phyloP scores from a whole-genome alignment of 441 rosid genomes.

The Adansonia grandidieri region DNA sequence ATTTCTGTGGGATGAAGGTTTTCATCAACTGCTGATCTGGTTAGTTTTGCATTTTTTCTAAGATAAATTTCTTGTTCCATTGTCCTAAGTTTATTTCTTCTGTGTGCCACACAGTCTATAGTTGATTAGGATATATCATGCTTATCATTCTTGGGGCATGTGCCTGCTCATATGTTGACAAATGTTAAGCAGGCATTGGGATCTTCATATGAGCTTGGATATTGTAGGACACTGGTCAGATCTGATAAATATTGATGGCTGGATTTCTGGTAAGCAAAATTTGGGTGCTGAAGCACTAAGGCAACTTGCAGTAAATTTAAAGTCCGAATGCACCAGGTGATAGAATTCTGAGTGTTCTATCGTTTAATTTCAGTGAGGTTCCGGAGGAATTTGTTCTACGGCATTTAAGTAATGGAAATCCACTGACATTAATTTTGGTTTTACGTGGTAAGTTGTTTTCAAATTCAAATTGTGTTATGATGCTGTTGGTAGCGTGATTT shows the following conservation, averaged over 20 bases:
- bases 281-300: slow-evolving; percentile 96
- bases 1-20: slow-evolving; percentile 99
- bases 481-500: slow-evolving; percentile 18
- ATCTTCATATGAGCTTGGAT: slow-evolving; percentile 72
- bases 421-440: slow-evolving; percentile 93
- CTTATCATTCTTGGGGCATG: slow-evolving; percentile 32
- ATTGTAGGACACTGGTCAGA: slow-evolving; percentile 91
- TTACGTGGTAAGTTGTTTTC: slow-evolving; percentile 60
- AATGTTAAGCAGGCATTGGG: slow-evolving; percentile 74
- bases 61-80: slow-evolving; percentile 9
- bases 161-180: slow-evolving; percentile 17
- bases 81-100: slow-evolving; percentile 18
- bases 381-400: slow-evolving; percentile 93
- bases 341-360: slow-evolving; percentile 34
- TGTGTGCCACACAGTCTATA: slow-evolving; percentile 24
- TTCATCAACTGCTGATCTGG: slow-evolving; percentile 96
- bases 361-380: slow-evolving; percentile 74
- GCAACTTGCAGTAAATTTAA: slow-evolving; percentile 42
- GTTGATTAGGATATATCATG: slow-evolving; percentile 23
- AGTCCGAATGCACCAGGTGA: slow-evolving; percentile 19
- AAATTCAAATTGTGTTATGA: slow-evolving; percentile 9
- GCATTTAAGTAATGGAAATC: slow-evolving; percentile 89
- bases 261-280: slow-evolving; percentile 98
- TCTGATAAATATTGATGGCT: slow-evolving; percentile 82
- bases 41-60: slow-evolving; percentile 42